These are phyloP conservation scores for Aspergillus taichungensis DNA, from an alignment of 495 filamentous ascomycete species.

Conservation along the genomic window DNA sequence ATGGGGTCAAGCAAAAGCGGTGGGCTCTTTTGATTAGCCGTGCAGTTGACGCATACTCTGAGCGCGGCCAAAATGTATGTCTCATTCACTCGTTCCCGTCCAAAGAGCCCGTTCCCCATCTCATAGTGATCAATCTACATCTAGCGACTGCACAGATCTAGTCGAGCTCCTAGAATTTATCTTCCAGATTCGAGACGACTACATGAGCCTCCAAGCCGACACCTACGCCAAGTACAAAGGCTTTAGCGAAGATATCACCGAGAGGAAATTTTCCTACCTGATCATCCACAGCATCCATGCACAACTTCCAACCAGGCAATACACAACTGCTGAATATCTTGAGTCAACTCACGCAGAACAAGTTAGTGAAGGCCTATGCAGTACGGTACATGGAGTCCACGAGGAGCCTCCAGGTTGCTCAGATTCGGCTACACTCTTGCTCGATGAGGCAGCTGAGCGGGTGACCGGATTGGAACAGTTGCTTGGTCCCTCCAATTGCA, in stretches of 20 bases:
- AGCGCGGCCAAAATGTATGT: not conserved
- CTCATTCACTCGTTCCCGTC: not conserved
- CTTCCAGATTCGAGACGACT: conserved; percentile 84
- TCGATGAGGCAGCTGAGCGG: too few species aligned
- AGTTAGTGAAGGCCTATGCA: too few species aligned
- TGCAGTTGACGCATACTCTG: conserved; percentile 77
- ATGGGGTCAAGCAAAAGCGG: conserved; percentile 95
- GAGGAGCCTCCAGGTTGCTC: too few species aligned
- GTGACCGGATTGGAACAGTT: too few species aligned
- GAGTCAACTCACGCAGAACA: too few species aligned
- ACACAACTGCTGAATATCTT: too few species aligned
- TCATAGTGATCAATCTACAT: too few species aligned
- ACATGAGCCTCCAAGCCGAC: conserved; percentile 55
- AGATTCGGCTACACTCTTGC: too few species aligned
- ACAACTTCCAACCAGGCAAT: too few species aligned
- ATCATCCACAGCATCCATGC: not conserved
- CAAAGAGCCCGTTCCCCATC: too few species aligned
- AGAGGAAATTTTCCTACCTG: conserved; percentile 82
- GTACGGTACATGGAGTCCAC: too few species aligned
- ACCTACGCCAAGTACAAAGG: conserved; percentile 72
- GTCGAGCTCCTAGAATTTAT: conserved; percentile 54
- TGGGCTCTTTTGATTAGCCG: conserved; percentile 75
- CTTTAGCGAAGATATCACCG: conserved; percentile 77
- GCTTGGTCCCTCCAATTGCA: too few species aligned
- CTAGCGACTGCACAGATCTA: conserved; percentile 38